Base-by-base conservation (phyloP, 169 alveolate species). In the Eimeria brunetti region DNA sequence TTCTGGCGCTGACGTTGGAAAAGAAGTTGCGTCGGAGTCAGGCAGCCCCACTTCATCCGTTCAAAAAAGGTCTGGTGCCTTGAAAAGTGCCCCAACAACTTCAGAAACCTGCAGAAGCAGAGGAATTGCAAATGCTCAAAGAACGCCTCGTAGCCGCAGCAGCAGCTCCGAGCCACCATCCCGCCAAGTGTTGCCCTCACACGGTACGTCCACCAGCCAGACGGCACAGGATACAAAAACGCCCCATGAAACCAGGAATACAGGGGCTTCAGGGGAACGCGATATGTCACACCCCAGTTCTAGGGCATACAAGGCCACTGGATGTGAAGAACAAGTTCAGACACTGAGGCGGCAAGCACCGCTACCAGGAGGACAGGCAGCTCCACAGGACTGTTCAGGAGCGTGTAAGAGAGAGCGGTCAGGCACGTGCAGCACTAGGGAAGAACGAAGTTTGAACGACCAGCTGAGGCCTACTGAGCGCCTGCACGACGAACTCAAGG, bases 141-240 rank as follows among this genome's bases (percentile, higher is more conserved):
- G 92, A 11, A 41, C 67, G 30, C 83, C 92, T 24, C 92, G 92
- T n/a, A 86, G 92, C 92, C 92, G 92, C 60, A 86, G 92, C 60
- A 86, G 92, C 81, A 86, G 92, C 64, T 20, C 92, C 33, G 92
- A 86, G 64, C 71, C 92, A n/a, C 92, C 92, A 22, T 62, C 73
- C 64, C 64, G 81, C 60, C 60, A 41, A 30, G 92, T 8, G 64
- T 20, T 62, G 3, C 62, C 92, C 46, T 60, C 81, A 30, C 78
- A 56, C 14, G 90, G 56, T 56, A 20, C 22, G 33, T 30, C 90
- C 27, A 83, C 56, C 62, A 56, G 64, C 90, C 90, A 56, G 56
- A 44, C 20, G 90, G 4, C 16, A 5, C 90, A 56, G 33, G 56
- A 53, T 16, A 73, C 56, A 3, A 51, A 51, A 2, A 6, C 38